Base-by-base conservation (phyloP, 306 rosid genomes). In the Gillenia trifoliata region DNA sequence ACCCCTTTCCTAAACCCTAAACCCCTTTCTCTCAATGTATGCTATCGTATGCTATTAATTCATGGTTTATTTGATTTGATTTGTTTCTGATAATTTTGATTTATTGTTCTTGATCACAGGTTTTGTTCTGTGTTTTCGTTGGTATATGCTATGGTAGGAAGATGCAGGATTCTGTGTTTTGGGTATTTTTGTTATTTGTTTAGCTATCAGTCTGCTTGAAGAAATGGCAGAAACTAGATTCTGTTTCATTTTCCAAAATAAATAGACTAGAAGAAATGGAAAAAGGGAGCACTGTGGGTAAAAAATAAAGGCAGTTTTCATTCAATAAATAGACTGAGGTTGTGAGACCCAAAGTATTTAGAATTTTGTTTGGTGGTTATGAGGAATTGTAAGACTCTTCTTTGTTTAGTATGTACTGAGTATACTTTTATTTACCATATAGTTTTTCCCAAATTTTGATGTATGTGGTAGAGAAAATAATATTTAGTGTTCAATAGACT, bases 1-100 rank as follows among this genome's bases (percentile, higher is more conserved):
- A 31, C 30, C 74, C 47, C 65, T 61, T 74, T 77, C 56, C 55
- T 68, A 67, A 72, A 36, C 71, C 74, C 61, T 15, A n/a, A n/a
- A 6, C n/a, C n/a, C n/a, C n/a, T n/a, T 7, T 55, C 0, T 16
- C n/a, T 34, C 30, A 31, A 3, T 7, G 40, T 6, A 16, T 54
- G 60, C n/a, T n/a, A n/a, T 54, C n/a, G 8, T 54, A 26, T 20
- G 60, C 7, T 16, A 8, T 2, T 31, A 38, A 12, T 59, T 4
- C 20, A 17, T 38, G 49, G 7, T 30, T 47, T 29, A 11, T 15
- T 1, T 28, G 19, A 2, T 26, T 16, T n/a, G 17, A 5, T 20
- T 22, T 79, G 61, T 30, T 4, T 57, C 10, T 36, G 4, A 0
- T 28, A 76, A 20, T 5, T 15, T 7, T 31, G 43, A 22, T 34